Evolutionary conservation across 352 stramenopile genomes (phyloP).

Genomic region (Phytopythium litorale): DNA sequence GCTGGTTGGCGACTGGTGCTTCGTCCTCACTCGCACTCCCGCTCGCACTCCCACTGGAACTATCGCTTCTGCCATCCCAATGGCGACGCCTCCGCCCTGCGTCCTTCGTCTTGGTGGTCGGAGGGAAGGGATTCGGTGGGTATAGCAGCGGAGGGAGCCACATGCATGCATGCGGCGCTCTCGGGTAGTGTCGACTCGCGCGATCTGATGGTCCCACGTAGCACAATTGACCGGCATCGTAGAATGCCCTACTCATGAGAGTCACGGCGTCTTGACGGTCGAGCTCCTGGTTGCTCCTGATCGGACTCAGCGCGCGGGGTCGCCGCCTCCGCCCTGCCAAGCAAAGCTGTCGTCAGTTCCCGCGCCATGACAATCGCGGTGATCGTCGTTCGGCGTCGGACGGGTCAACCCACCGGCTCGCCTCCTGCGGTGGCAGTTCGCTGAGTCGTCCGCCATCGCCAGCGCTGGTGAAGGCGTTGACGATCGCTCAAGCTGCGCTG

Average conservation of each 20-base stretch:
- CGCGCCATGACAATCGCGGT: not conserved
- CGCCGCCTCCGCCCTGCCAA: not conserved
- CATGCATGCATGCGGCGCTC: slow-evolving; percentile 14
- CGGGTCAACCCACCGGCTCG: not conserved
- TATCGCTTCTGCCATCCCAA: slow-evolving; percentile 3
- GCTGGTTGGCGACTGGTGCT: not conserved
- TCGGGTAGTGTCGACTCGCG: slow-evolving; percentile 3
- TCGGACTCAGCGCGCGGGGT: not conserved
- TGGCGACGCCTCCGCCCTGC: not conserved
- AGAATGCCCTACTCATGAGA: not conserved
- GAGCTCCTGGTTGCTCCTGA: slow-evolving; percentile 13
- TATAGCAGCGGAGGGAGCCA: slow-evolving; percentile 15
- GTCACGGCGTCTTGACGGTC: not conserved
- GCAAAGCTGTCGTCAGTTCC: not conserved
- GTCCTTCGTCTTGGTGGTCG: not conserved
- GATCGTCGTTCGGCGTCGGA: not conserved
- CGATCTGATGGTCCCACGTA: slow-evolving; percentile 2
- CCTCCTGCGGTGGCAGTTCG: not conserved
- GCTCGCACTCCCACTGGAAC: slow-evolving; percentile 6
- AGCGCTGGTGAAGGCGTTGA: too few species aligned
- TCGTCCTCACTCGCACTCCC: not conserved
- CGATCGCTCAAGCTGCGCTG: too few species aligned
- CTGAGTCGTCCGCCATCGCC: too few species aligned
- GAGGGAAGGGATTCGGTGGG: not conserved
- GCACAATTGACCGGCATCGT: not conserved